These are phyloP conservation scores for Berberis vulgaris DNA, from an alignment of 164 flowering plant genomes.

Conservation along the genomic window DNA sequence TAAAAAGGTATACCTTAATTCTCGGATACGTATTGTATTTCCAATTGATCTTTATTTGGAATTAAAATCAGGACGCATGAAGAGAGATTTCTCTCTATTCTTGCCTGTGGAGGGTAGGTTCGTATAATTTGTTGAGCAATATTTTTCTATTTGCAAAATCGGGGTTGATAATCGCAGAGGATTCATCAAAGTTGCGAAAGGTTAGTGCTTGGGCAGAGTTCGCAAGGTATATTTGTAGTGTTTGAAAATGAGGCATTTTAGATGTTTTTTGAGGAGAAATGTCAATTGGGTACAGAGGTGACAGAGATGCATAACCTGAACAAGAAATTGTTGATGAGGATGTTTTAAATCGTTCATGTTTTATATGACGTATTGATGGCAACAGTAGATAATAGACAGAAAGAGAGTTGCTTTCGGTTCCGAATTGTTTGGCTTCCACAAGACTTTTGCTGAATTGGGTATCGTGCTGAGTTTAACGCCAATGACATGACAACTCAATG, in stretches of 20 bases:
- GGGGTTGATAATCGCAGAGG: conserved; percentile 51
- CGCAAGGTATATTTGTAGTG: conserved; percentile 69
- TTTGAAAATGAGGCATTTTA: conserved; percentile 68
- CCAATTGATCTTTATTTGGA: no score
- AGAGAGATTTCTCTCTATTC: conserved; percentile 30
- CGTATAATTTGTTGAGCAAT: conserved; percentile 84
- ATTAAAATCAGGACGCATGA: conserved; percentile 8
- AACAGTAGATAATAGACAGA: conserved; percentile 67
- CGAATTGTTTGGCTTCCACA: conserved; percentile 51
- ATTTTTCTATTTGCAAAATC: conserved; percentile 70
- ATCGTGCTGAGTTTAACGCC: conserved; percentile 45
- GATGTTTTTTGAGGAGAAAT: conserved; percentile 15
- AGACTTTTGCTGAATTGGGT: conserved; percentile 91
- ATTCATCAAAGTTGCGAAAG: conserved; percentile 32
- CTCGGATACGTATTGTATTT: no score
- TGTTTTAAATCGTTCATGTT: conserved; percentile 71
- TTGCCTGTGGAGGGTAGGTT: conserved; percentile 89
- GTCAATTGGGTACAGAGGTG: background rate
- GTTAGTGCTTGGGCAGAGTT: conserved; percentile 86
- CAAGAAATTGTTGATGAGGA: conserved; percentile 62
- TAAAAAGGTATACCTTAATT: no score
- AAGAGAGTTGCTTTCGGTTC: conserved; percentile 48
- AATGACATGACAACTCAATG: no score
- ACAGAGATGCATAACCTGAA: conserved; percentile 24
- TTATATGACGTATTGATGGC: conserved; percentile 81